These are phyloP conservation scores for Turnera subulata DNA, from an alignment of 345 rosid genomes.

Conservation along the genomic window DNA sequence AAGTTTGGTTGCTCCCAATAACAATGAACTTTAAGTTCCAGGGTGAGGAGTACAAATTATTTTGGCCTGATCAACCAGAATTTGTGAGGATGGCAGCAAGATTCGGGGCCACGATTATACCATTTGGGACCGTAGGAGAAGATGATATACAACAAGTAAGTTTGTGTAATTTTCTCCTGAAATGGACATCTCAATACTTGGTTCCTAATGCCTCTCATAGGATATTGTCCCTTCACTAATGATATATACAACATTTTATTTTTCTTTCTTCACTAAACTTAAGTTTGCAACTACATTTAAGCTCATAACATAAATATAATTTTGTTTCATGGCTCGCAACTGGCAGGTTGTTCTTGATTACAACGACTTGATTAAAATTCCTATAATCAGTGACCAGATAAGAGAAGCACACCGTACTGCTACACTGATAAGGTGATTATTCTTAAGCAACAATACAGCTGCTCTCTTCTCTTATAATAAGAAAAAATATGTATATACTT, in stretches of 20 bases:
- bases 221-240: too few relatives aligned
- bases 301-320: too few relatives aligned
- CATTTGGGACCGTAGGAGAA: conserved; percentile 74
- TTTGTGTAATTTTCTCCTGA: neutral
- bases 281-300: too few relatives aligned
- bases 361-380: conserved; percentile 43
- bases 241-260: too few relatives aligned
- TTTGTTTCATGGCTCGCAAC: neutral
- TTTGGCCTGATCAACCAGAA: conserved; percentile 73
- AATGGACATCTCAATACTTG: too few relatives aligned
- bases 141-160: conserved; percentile 68
- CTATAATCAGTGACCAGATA: conserved; percentile 24
- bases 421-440: conserved; percentile 26
- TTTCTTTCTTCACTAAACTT: too few relatives aligned
- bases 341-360: conserved; percentile 40
- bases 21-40: conserved; percentile 24
- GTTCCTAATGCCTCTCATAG: too few relatives aligned
- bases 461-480: too few relatives aligned
- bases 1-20: neutral
- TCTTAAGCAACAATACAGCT: too few relatives aligned
- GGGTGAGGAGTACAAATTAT: conserved; percentile 66
- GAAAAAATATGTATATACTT: too few relatives aligned
- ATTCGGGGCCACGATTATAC: conserved; percentile 72
- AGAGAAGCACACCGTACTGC: conserved; percentile 7
- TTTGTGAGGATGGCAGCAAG: conserved; percentile 84